Evolutionary conservation across 2,329 filamentous ascomycete species (phyloP).

Genomic region (Cordyceps tenuipes): DNA sequence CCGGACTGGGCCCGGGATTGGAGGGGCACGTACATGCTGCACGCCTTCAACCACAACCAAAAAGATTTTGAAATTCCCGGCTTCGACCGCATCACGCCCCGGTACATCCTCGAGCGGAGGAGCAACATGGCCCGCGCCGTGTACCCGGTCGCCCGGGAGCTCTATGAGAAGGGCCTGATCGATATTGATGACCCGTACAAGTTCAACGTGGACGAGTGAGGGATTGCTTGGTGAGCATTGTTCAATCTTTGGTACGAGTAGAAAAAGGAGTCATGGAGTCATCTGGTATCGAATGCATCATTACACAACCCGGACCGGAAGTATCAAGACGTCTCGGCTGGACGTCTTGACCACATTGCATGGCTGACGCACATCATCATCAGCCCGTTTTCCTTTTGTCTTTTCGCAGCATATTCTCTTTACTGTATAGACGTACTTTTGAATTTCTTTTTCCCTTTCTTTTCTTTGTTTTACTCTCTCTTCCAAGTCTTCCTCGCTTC

Average conservation of each 20-base stretch:
- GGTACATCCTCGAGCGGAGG: slow-evolving; percentile 14
- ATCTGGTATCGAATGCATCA: neutral
- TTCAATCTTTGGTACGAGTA: neutral
- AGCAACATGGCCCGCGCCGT: slow-evolving; percentile 16
- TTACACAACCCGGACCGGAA: neutral
- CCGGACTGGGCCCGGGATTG: slow-evolving; percentile 12
- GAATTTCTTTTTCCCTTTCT: neutral
- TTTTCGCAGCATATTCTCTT: neutral
- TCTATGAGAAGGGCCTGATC: slow-evolving; percentile 14
- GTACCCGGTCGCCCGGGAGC: slow-evolving; percentile 14
- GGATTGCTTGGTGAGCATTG: neutral
- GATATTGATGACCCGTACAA: slow-evolving; percentile 12
- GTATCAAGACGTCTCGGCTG: neutral
- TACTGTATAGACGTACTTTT: too few relatives aligned
- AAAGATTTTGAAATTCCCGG: neutral
- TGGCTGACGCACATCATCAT: neutral
- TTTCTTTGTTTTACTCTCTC: neutral
- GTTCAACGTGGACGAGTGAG: neutral
- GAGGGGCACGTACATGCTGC: slow-evolving; percentile 13
- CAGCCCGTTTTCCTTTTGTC: neutral
- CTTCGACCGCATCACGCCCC: slow-evolving; percentile 12
- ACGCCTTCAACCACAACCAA: slow-evolving; percentile 13
- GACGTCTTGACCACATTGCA: neutral
- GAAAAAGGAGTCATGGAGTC: neutral
- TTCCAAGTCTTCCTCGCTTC: neutral